Conservation (phyloP, 768 basidiomycete species). For the Termitomyces bulborhizus region DNA sequence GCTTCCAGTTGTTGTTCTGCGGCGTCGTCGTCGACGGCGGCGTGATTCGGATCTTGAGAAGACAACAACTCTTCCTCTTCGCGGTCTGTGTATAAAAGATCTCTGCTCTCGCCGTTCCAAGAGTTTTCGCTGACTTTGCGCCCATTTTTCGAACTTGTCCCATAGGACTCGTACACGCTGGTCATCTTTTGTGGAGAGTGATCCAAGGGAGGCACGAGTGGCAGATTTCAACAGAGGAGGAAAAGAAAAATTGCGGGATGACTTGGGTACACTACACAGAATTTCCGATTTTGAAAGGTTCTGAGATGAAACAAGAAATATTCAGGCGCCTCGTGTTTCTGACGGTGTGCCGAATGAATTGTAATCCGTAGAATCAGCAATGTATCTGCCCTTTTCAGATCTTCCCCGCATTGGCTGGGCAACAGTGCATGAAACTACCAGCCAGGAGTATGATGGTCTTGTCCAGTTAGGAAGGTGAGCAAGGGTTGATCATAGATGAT, state of each 20-base stretch:
- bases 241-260: slow-evolving; percentile 21
- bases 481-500: too few species aligned
- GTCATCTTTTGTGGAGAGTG: slow-evolving; percentile 8
- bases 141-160: slow-evolving; percentile 28
- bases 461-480: slow-evolving; percentile 7
- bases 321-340: slow-evolving; percentile 36
- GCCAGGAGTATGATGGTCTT: slow-evolving; percentile 3
- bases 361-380: slow-evolving; percentile 22
- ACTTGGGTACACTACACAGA: slow-evolving; percentile 25
- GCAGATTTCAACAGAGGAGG: slow-evolving; percentile 11
- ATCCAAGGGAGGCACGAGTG: slow-evolving; percentile 15
- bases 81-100: slow-evolving; percentile 21
- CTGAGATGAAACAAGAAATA: slow-evolving; percentile 24
- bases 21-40: slow-evolving; percentile 25
- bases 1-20: slow-evolving; percentile 23
- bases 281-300: slow-evolving; percentile 23
- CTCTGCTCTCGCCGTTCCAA: slow-evolving; percentile 20
- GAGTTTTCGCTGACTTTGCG: slow-evolving; percentile 18
- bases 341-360: slow-evolving; percentile 27
- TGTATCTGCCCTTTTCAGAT: slow-evolving; percentile 19
- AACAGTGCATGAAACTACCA: slow-evolving; percentile 10
- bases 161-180: slow-evolving; percentile 27
- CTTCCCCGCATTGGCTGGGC: slow-evolving; percentile 20
- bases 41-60: slow-evolving; percentile 14
- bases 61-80: slow-evolving; percentile 16